Base-by-base conservation (phyloP, 768 basidiomycete genomes). In the Pulveroboletus sp. region DNA sequence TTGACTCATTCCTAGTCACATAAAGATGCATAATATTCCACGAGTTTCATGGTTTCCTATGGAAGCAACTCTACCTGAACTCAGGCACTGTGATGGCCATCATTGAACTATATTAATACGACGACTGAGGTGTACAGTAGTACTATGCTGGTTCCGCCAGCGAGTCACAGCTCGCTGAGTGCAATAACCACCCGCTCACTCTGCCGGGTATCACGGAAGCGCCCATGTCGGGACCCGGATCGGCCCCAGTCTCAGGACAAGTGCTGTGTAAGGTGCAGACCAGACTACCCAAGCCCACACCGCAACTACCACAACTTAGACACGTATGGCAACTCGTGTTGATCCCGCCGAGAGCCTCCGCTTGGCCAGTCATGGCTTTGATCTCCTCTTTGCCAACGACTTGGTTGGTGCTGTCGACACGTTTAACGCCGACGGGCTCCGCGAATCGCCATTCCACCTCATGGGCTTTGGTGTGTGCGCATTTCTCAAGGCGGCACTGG, bases 401-500 rank as follows among this genome's bases (percentile, higher is more conserved):
- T 72, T 90, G 49, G 69, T 57, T 1, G 70, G 72, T 0, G 84
- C 88, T 1, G 69, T 77, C 49, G 57, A 68, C 11, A 69, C 73
- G 33, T 84, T 89, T 61, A 61, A 13, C 47, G 35, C 40, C 5
- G 45, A 58, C 23, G 2, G 10, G 2, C 25, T 44, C 21, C 61
- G 67, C 9, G 74, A 79, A 31, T 84, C 84, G 33, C 81, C 89
- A 0, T 85, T 88, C 58, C 88, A 91, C 64, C 72, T 79, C 17
- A 72, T 90, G 49, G 89, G 89, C 2, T 69, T 80, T 0, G 89
- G 87, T 14, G 81, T 84, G 0, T 84, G 82, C 49, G 78, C 80
- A 1, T 90, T 90, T 56, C 69, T 90, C 37, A 83, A 89, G 63
- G 90, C 87, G 0, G 86, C 84, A 1, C 69, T 90, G 13, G 85